Evolutionary conservation across 78 protist species (phyloP), one percentile per base, ranked within the genome.

Genomic region (Dictyostelium intermedium): DNA sequence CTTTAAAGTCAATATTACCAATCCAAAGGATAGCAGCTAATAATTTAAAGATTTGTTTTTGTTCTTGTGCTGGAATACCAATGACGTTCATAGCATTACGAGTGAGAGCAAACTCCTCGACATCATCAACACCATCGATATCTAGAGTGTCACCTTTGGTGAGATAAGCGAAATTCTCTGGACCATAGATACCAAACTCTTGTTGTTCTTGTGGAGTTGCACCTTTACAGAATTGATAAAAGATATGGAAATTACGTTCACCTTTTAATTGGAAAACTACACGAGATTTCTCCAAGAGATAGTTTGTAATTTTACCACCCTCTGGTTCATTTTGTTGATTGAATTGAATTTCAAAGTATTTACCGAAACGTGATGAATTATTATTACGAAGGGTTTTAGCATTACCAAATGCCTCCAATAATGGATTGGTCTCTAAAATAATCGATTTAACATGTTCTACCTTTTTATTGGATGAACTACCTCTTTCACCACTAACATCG

Each of bases 161-260:
- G 23, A 98, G 91, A 53, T 96, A 95, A 32, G 35, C 69, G 76
- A 92, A 98, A 45, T 97, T 53, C 27, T 86, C 92, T 13, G 98
- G 97, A 23, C 60, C 82, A 32, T 34, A 47, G 69, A 98, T 70
- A 34, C 96, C 93, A 78, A 96, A 91, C 27, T 82, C 69, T 23
- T 92, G 94, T n/a, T 70, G 85, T 56, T 93, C 96, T 56, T 93
- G 74, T 60, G 30, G 34, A 18, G 96, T 85, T 20, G 92, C 97
- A 53, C 97, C 97, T 23, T 35, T 32, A 89, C 92, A 93, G 74
- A 95, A 76, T 69, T 97, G 95, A 92, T 96, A 92, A 83, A 98
- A 97, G 37, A 98, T 91, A 83, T 98, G 99, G 97, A 83, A 98
- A 92, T 96, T 97, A 14, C 99, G 93, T 97, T 98, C 99, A 70